Evolutionary conservation across 2,329 filamentous ascomycete species (phyloP), one percentile per base, ranked within the genome.

Genomic region (Aspergillus japonicus): DNA sequence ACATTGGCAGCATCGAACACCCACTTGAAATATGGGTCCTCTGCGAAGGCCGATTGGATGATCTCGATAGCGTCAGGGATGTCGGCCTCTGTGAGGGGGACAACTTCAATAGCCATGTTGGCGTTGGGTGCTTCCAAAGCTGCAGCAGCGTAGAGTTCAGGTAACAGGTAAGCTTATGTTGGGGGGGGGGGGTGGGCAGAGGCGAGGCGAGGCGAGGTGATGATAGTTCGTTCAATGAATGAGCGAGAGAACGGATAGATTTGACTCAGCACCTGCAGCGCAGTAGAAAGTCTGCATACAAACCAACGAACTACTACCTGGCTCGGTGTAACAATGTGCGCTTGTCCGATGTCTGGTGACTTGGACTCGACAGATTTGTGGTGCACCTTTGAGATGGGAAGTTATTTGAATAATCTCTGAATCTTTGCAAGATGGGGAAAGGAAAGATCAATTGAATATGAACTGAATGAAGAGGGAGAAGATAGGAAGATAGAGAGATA

Each of bases 21-120:
- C 87, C 87, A 90, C 23, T 80, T 75, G 65, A 86, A 87, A 69
- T 90, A 90, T 0, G 88, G 88, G 66, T 90, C 88, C 4, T 86
- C 80, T 1, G 81, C 83, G 68, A 90, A 90, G 0, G 87, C 87
- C 64, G 83, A 76, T 67, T 90, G 88, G 50, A 90, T 87, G 19
- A 85, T 86, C 16, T 83, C 80, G 26, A 89, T 83, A 4, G 85
- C 86, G 1, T 82, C 85, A 21, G 86, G 82, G 56, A 89, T 89
- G 65, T 89, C 87, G 24, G 73, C 71, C 64, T 86, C 80, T 1
- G 80, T 81, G 66, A 90, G 81, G 10, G 76, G 77, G 1, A 80
- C 76, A 52, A 90, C 81, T 66, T 83, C 70, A 66, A 89, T 82
- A 0, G 75, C 59, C 82, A 84, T 85, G n/a, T 26, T 66, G 8